A percentile compares a stretch with the other conserved stretches of the same genome.
Evolutionary conservation across 371 early-diverging fungal genomes (phyloP).

Genomic region (Chytridiales sp.): DNA sequence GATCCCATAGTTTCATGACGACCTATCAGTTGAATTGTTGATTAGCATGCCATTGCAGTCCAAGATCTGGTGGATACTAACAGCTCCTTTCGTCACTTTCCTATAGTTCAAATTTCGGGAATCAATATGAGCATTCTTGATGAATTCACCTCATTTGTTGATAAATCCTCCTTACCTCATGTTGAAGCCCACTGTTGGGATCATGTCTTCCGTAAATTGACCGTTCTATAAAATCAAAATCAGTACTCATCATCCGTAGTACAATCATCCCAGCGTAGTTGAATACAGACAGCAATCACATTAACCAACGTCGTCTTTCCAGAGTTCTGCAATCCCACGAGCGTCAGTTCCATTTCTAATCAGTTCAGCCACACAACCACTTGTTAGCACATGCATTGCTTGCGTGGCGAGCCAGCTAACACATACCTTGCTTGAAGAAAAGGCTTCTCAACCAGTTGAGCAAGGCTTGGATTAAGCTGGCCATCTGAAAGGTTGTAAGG

Average conservation of each 20-base stretch:
- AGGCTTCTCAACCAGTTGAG: slow-evolving; percentile 90
- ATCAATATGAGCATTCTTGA: not conserved
- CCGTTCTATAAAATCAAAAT: slow-evolving; percentile 70
- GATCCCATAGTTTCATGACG: slow-evolving; percentile 98
- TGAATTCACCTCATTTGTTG: not conserved
- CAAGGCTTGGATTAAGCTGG: slow-evolving; percentile 39
- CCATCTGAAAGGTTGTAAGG: no score
- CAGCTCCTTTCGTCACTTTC: slow-evolving; percentile 54
- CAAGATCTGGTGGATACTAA: slow-evolving; percentile 33
- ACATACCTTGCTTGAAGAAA: slow-evolving; percentile 80
- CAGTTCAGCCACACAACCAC: not conserved
- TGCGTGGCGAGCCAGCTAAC: not conserved
- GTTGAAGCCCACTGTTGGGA: slow-evolving; percentile 98
- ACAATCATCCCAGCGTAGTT: no score
- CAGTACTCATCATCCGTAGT: not conserved
- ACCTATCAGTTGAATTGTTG: slow-evolving; percentile 46
- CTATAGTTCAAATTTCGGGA: slow-evolving; percentile 17
- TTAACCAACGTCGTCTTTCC: slow-evolving; percentile 98
- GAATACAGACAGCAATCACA: slow-evolving; percentile 85
- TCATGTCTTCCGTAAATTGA: slow-evolving; percentile 92
- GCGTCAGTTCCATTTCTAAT: slow-evolving; percentile 96
- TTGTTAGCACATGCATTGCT: not conserved
- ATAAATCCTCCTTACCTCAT: slow-evolving; percentile 84
- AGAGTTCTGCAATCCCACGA: slow-evolving; percentile 96
- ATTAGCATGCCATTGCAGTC: not conserved